Conservation (phyloP, 2,329 filamentous ascomycete species). For the Fusarium dlaminii region DNA sequence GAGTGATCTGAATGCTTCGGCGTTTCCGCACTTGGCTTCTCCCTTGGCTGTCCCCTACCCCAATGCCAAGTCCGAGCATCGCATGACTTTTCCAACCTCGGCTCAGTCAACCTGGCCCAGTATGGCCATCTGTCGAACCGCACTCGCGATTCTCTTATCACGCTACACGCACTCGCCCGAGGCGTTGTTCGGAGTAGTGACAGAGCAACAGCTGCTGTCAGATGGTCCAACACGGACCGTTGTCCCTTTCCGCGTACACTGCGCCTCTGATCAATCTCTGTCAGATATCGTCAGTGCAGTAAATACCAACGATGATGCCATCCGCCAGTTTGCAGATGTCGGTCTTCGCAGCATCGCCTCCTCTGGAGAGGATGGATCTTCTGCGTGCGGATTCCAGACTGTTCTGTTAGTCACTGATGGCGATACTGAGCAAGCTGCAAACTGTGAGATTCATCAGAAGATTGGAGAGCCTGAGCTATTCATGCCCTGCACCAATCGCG, state of each 20-base stretch:
- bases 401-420: background rate
- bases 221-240: background rate
- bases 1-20: background rate
- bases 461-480: background rate
- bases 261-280: background rate
- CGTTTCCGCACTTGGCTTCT: background rate
- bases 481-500: conserved; percentile 9
- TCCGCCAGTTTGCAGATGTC: background rate
- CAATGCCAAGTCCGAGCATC: background rate
- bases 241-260: background rate
- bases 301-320: background rate
- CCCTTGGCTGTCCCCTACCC: background rate
- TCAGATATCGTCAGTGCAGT: background rate
- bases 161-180: conserved; percentile 6
- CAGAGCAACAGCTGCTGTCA: background rate
- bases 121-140: background rate
- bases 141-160: background rate
- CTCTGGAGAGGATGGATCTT: background rate
- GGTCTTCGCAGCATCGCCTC: background rate
- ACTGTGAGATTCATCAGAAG: background rate
- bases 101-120: background rate
- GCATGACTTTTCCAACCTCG: background rate
- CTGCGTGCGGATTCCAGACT: conserved; percentile 15
- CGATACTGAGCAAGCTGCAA: rapidly evolving
- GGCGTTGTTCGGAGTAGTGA: conserved; percentile 1